Conservation (phyloP, 306 rosid species). For the Inga laurina region DNA sequence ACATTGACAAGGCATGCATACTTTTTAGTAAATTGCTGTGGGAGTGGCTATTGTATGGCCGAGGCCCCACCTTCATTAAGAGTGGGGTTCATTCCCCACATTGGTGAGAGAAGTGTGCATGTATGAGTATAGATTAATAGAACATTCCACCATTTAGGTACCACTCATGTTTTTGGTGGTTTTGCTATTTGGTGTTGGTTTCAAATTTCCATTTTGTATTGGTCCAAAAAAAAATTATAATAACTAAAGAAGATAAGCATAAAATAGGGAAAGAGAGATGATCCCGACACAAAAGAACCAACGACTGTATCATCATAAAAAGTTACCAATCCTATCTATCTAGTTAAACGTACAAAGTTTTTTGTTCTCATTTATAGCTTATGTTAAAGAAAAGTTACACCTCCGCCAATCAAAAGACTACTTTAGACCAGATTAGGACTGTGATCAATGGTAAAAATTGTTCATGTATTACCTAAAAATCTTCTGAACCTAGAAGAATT, state of each 20-base stretch:
- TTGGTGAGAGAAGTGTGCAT: background rate
- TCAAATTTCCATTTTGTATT: too few species aligned
- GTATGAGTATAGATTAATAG: background rate
- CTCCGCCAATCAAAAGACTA: constrained; percentile 2
- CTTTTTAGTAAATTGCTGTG: background rate
- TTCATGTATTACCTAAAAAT: background rate
- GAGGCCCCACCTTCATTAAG: background rate
- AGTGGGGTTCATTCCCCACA: background rate
- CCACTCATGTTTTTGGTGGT: background rate
- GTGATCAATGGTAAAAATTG: constrained; percentile 15
- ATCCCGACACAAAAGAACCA: too few species aligned
- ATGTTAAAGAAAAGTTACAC: background rate
- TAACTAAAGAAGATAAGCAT: background rate
- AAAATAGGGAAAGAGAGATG: too few species aligned
- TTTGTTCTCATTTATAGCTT: background rate
- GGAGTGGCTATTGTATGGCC: background rate
- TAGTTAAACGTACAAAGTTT: background rate
- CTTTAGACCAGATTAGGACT: constrained; percentile 5
- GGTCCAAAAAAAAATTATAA: too few species aligned
- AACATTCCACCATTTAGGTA: background rate
- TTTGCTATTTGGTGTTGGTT: too few species aligned
- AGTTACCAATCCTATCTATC: background rate
- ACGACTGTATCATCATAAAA: too few species aligned
- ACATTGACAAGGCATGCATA: background rate
- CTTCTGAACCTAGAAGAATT: background rate